phyloP scores from a whole-genome alignment of 2,329 filamentous ascomycete genomes.

The Colletotrichum siamense region DNA sequence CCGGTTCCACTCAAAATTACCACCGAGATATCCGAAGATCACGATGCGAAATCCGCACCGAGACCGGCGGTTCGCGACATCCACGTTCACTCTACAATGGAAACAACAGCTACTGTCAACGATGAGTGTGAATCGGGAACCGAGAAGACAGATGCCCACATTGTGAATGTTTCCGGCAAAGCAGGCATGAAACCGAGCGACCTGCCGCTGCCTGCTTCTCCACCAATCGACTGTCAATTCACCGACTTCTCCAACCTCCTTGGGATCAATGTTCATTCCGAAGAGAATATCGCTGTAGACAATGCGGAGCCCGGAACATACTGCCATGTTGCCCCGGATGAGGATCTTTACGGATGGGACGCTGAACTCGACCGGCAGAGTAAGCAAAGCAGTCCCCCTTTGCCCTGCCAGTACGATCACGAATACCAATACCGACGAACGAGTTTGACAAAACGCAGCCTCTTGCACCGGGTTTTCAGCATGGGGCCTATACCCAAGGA shows the following conservation, averaged over 20 bases:
- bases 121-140: neutral
- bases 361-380: constrained; percentile 46
- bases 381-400: neutral
- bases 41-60: constrained; percentile 12
- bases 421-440: constrained; percentile 31
- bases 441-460: constrained; percentile 34
- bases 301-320: constrained; percentile 34
- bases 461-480: constrained; percentile 47
- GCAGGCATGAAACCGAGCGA: neutral
- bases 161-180: neutral
- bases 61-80: constrained; percentile 23
- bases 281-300: constrained; percentile 28
- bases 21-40: constrained; percentile 19
- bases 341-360: constrained; percentile 61
- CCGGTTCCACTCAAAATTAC: constrained; percentile 37
- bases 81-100: neutral
- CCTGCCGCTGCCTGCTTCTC: neutral
- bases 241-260: constrained; percentile 45
- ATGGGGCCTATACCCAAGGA: constrained; percentile 22
- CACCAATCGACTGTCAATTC: constrained; percentile 19
- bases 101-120: neutral
- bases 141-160: neutral
- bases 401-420: constrained; percentile 7
- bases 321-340: constrained; percentile 30
- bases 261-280: constrained; percentile 33